These are phyloP conservation scores for Protomyces macrosporus DNA, from an alignment of 1,139 yeast genomes.

Conservation along the genomic window DNA sequence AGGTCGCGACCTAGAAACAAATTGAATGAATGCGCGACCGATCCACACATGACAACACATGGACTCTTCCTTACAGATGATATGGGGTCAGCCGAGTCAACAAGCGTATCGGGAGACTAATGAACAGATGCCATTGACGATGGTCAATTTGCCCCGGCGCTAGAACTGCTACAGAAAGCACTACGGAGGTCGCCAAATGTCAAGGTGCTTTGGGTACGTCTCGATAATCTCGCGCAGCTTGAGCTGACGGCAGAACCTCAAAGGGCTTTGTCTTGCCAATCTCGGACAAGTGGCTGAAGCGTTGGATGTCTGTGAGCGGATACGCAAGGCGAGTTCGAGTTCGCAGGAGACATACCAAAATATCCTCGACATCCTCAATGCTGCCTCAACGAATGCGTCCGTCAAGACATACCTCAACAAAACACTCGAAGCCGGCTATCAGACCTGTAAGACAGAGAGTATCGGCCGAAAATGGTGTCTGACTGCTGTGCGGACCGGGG, in stretches of 20 bases:
- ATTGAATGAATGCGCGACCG: no score
- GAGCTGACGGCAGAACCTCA: neutral
- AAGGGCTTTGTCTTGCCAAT: slow-evolving; percentile 11
- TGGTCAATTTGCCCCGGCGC: slow-evolving; percentile 8
- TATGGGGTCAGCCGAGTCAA: no score
- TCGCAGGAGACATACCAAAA: slow-evolving; percentile 9
- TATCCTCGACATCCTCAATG: slow-evolving; percentile 9
- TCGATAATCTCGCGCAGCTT: neutral
- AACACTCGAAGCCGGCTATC: slow-evolving; percentile 7
- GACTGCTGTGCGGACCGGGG: slow-evolving; percentile 20
- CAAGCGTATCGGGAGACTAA: no score
- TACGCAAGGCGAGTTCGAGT: neutral
- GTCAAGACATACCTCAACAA: neutral
- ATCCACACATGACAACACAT: no score
- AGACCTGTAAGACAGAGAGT: neutral
- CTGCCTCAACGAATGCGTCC: neutral
- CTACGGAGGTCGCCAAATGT: slow-evolving; percentile 10
- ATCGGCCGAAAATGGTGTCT: slow-evolving; percentile 19
- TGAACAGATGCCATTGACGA: slow-evolving; percentile 9
- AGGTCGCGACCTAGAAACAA: no score
- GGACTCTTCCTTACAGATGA: no score
- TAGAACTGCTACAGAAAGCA: slow-evolving; percentile 5
- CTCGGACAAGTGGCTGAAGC: neutral
- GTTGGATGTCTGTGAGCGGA: neutral
- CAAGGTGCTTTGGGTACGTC: slow-evolving; percentile 1